These are phyloP conservation scores for Venturia aucupariae DNA, from an alignment of 2,329 filamentous ascomycete species.

Conservation along the genomic window DNA sequence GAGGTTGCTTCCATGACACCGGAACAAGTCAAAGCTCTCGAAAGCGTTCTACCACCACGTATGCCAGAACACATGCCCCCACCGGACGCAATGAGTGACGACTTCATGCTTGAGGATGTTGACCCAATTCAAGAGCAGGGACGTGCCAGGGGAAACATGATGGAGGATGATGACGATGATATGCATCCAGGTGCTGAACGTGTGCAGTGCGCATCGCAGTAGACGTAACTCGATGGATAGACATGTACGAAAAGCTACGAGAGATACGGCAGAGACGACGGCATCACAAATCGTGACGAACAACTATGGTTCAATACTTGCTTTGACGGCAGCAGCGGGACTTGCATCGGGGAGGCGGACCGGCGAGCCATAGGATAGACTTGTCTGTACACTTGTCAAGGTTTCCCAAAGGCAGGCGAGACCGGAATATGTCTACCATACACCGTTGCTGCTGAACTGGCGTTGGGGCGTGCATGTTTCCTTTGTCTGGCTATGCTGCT, in stretches of 20 bases:
- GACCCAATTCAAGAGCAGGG: constrained; percentile 56
- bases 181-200: constrained; percentile 59
- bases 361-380: not conserved
- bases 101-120: constrained; percentile 70
- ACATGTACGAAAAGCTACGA: not conserved
- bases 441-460: not conserved
- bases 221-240: constrained; percentile 33
- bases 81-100: constrained; percentile 80
- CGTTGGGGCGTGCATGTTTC: not conserved
- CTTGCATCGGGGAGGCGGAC: not conserved
- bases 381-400: not conserved
- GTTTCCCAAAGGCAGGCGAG: not conserved
- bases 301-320: not conserved
- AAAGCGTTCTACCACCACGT: constrained; percentile 72
- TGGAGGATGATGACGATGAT: constrained; percentile 57
- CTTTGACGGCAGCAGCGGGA: not conserved
- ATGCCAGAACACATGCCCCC: constrained; percentile 59
- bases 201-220: constrained; percentile 82
- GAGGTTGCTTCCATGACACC: constrained; percentile 37
- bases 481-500: not conserved
- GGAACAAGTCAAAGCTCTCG: constrained; percentile 67
- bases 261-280: not conserved
- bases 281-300: not conserved
- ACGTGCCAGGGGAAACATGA: constrained; percentile 53
- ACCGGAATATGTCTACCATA: not conserved